Percentiles rank a stretch among this genome's conserved stretches.
phyloP scores from a whole-genome alignment of 1,284 basidiomycete species.

The Ganoderma lucidum region DNA sequence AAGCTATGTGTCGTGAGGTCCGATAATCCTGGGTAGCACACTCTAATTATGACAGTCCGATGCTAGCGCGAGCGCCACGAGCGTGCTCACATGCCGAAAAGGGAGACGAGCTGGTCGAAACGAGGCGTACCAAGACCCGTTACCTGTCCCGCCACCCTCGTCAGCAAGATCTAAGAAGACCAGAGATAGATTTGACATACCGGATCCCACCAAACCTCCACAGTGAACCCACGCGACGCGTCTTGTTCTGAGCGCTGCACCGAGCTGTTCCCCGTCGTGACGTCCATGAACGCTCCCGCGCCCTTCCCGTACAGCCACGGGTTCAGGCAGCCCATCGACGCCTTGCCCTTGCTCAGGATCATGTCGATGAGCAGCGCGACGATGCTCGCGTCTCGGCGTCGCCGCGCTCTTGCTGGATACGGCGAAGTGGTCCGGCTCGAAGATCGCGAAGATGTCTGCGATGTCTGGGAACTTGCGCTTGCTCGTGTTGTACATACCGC shows the following conservation, averaged over 20 bases:
- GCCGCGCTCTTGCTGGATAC: constrained; percentile 59
- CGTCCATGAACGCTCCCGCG: too few relatives aligned
- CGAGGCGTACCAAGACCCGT: constrained; percentile 27
- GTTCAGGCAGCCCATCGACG: constrained; percentile 55
- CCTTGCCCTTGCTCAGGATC: constrained; percentile 49
- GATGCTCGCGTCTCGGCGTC: constrained; percentile 58
- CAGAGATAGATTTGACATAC: constrained; percentile 38
- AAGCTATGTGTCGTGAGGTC: too few relatives aligned
- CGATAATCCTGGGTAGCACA: too few relatives aligned
- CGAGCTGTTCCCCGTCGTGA: constrained; percentile 30
- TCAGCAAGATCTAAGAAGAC: background rate
- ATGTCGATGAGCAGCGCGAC: constrained; percentile 64
- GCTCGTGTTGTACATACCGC: constrained; percentile 37
- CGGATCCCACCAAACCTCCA: constrained; percentile 50
- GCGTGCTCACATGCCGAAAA: constrained; percentile 20
- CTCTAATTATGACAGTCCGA: too few relatives aligned
- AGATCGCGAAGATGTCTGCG: constrained; percentile 38
- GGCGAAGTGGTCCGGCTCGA: constrained; percentile 48
- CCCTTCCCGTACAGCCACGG: constrained; percentile 46
- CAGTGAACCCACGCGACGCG: constrained; percentile 48
- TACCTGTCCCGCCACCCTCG: constrained; percentile 6
- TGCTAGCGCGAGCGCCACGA: too few relatives aligned
- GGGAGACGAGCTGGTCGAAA: constrained; percentile 26
- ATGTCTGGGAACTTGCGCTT: constrained; percentile 45
- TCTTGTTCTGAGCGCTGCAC: constrained; percentile 38